Conservation (phyloP, 148 eudicot genomes). For the Rhododendron williamsianum region DNA sequence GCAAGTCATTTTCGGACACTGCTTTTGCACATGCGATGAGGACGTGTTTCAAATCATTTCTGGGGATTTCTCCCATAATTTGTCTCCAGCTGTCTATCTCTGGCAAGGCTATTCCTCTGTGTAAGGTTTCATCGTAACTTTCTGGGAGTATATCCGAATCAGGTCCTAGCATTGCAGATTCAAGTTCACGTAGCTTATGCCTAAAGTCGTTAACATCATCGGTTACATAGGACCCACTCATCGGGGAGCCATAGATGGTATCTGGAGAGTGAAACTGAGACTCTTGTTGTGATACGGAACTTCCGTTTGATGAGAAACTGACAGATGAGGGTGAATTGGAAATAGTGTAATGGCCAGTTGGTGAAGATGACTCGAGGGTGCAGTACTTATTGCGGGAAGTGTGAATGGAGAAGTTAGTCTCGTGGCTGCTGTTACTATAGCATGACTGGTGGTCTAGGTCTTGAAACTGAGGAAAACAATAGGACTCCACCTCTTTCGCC, state of each 20-base stretch:
- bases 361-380: slow-evolving; percentile 44
- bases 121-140: slow-evolving; percentile 13
- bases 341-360: slow-evolving; percentile 20
- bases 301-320: slow-evolving; percentile 31
- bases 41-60: slow-evolving; percentile 27
- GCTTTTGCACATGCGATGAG: slow-evolving; percentile 38
- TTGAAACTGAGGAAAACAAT: slow-evolving; percentile 39
- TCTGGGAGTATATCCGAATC: slow-evolving; percentile 28
- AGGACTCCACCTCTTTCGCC: slow-evolving; percentile 33
- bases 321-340: slow-evolving; percentile 26
- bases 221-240: slow-evolving; percentile 28
- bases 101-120: slow-evolving; percentile 10
- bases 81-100: slow-evolving; percentile 36
- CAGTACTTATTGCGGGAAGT: slow-evolving; percentile 20
- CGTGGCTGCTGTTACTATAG: slow-evolving; percentile 20
- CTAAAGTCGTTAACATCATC: slow-evolving; percentile 27
- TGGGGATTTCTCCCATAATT: slow-evolving; percentile 28
- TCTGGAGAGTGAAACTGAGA: slow-evolving; percentile 20
- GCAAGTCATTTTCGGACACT: slow-evolving; percentile 26
- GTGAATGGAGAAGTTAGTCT: slow-evolving; percentile 15
- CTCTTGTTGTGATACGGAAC: slow-evolving; percentile 31
- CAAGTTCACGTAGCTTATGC: slow-evolving; percentile 38
- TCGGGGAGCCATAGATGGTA: slow-evolving; percentile 21
- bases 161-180: slow-evolving; percentile 39
- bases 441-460: slow-evolving; percentile 25